Base-by-base conservation (phyloP, 805 yeast species). In the Ogataea siamensis region DNA sequence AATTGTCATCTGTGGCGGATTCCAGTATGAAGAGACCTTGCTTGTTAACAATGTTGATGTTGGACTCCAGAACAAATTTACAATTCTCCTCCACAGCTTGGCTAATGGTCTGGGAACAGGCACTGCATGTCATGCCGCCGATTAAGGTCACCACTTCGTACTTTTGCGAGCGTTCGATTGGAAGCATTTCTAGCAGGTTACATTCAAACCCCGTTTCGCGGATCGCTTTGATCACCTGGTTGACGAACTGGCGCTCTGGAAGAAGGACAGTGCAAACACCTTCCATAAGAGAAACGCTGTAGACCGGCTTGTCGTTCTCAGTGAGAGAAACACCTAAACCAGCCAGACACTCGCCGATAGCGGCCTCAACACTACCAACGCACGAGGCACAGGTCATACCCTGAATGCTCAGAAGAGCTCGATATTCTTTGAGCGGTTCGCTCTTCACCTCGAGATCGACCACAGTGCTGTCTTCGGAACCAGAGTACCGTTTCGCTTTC, bases 301-400 rank as follows among this genome's bases (percentile, higher is more conserved):
- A 47, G 4, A 38, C 33, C 5, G 42, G 27, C 19, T 39, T 41
- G 3, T 45, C 46, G 23, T 43, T 25, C 12, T 44, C 51, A 2
- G 41, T 39, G 2, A 34, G 39, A 9, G 50, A 43, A 4, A 49
- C 32, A 7, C 47, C 43, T 23, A 49, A 42, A 19, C 40, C 17
- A 11, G 24, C n/a, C 11, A 65, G 41, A 0, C 60, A 54, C 2
- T 49, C 53, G 7, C 46, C 46, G 4, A 74, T 60, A 0, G 76
- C 72, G 12, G 60, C 59, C 1, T 73, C 66, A 18, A 83, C 71
- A 63, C 6, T 75, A 58, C 33, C 27, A 6, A 29, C 43, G 53
- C 87, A 80, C 5, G 81, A 62, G 4, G 83, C 76, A 52, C 87
- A 80, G 2, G 85, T 74, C 87, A 83, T 80, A 2, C 86, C 87